Base-by-base conservation (phyloP, 768 basidiomycete species). In the Suillus subluteus region DNA sequence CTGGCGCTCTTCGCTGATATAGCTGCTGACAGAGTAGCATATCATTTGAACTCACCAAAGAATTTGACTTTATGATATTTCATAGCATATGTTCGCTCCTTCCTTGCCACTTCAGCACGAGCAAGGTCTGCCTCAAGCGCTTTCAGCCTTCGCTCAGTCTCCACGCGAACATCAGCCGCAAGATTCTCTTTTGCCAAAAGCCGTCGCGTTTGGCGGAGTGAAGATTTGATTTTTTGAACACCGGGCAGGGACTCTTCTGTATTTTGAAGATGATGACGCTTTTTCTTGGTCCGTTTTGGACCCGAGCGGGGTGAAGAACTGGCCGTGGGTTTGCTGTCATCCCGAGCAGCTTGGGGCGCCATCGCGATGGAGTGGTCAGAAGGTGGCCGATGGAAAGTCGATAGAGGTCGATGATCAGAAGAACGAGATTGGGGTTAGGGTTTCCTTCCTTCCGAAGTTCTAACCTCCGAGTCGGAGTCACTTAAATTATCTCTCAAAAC, bases 51-150 rank as follows among this genome's bases (percentile, higher is more conserved):
- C 83, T 69, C 68, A 96, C 95, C 96, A 68, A 99, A 98, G 80
- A 99, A 99, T 76, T 95, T 96, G 72, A 96, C 81, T 81, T 89
- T 94, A 71, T 96, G 95, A 77, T 99, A 99, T 68, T 86, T 86
- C 48, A 85, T 78, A 0, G 93, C 92, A 71, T 93, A 82, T 52
- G 88, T 80, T 56, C 91, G 87, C 76, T 94, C 93, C 74, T 89
- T 90, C 58, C 83, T 83, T 43, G 84, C 82, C 30, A 75, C 72
- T 77, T 92, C 88, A 0, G 91, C 91, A 64, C 81, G 83, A 32
- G 80, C 83, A 16, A 96, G 82, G 70, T 95, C 94, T 8, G 79
- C 84, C 74, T 96, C 88, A 3, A 98, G 84, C 1, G 88, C 84
- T 72, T 87, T 90, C 48, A 93, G 74, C 65, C 92, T 83, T 58